phyloP scores from a whole-genome alignment of 1,284 basidiomycete genomes.

The Austroboletus niveus region DNA sequence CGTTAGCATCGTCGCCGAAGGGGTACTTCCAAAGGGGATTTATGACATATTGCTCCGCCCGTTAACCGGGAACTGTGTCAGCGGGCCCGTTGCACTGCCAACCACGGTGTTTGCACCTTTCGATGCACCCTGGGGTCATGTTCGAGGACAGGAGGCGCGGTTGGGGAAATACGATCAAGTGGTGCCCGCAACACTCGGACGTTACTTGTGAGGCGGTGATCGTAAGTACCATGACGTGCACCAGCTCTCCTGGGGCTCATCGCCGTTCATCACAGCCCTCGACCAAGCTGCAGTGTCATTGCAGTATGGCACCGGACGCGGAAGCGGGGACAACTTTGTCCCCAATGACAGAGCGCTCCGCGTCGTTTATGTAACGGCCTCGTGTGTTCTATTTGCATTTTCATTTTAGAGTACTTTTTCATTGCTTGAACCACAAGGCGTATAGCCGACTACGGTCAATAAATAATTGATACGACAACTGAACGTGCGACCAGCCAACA shows the following conservation, averaged over 20 bases:
- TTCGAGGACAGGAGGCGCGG: constrained; percentile 5
- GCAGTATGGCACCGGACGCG: not conserved
- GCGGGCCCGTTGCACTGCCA: constrained; percentile 8
- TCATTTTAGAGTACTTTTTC: not conserved
- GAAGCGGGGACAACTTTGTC: no score
- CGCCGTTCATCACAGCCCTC: not conserved
- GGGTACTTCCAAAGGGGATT: not conserved
- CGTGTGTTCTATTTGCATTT: not conserved
- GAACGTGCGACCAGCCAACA: not conserved
- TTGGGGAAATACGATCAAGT: constrained; percentile 2
- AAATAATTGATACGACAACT: not conserved
- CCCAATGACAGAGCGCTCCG: not conserved
- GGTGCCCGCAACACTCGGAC: not conserved
- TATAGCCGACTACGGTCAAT: not conserved
- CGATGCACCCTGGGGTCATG: constrained; percentile 2
- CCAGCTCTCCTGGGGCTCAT: not conserved
- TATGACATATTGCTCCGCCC: not conserved
- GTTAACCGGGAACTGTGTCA: constrained; percentile 11
- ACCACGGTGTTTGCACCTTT: constrained; percentile 3
- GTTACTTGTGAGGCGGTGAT: constrained; percentile 7
- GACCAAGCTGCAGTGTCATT: not conserved
- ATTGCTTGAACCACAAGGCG: not conserved
- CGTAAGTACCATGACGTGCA: not conserved
- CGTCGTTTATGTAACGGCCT: not conserved
- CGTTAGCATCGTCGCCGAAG: not conserved